Evolutionary conservation across 768 basidiomycete species (phyloP).

Genomic region (Lactarius deliciosus): DNA sequence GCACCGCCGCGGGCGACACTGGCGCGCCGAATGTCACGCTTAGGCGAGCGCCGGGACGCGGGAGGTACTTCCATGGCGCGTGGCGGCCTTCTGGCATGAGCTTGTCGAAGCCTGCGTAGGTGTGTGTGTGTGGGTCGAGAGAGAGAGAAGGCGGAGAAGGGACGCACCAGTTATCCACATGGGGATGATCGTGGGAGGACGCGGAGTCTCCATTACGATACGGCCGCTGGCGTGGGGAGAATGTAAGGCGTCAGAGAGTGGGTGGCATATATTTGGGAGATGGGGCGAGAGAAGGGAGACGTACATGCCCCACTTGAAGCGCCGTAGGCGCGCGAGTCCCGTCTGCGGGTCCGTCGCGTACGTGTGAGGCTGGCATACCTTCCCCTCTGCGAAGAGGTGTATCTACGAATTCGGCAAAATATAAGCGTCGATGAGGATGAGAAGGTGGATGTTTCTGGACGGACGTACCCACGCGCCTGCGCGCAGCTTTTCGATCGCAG

Average conservation of each 20-base stretch:
- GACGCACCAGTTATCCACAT: slow-evolving; percentile 86
- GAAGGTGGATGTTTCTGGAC: not conserved
- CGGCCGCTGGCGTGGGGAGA: slow-evolving; percentile 56
- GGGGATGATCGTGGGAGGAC: slow-evolving; percentile 80
- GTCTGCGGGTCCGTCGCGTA: slow-evolving; percentile 42
- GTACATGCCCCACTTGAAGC: slow-evolving; percentile 97
- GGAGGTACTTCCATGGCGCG: slow-evolving; percentile 71
- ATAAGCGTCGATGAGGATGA: too few species aligned
- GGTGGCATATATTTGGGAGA: not conserved
- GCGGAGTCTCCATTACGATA: slow-evolving; percentile 67
- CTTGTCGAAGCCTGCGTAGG: slow-evolving; percentile 66
- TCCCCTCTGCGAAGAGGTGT: slow-evolving; percentile 89
- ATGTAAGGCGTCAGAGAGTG: not conserved
- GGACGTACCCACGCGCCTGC: slow-evolving; percentile 79
- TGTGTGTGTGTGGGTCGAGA: too few species aligned
- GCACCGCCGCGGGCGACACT: slow-evolving; percentile 46
- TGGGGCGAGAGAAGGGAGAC: slow-evolving; percentile 37
- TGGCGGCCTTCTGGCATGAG: slow-evolving; percentile 86
- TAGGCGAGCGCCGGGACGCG: slow-evolving; percentile 60
- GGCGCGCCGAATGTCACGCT: slow-evolving; percentile 82
- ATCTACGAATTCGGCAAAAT: slow-evolving; percentile 47
- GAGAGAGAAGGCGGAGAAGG: not conserved
- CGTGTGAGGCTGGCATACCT: slow-evolving; percentile 70
- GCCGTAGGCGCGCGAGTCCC: slow-evolving; percentile 53
- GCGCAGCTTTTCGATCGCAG: slow-evolving; percentile 78